Conservation (phyloP, 441 rosid species). For the Adansonia madagascariensis region DNA sequence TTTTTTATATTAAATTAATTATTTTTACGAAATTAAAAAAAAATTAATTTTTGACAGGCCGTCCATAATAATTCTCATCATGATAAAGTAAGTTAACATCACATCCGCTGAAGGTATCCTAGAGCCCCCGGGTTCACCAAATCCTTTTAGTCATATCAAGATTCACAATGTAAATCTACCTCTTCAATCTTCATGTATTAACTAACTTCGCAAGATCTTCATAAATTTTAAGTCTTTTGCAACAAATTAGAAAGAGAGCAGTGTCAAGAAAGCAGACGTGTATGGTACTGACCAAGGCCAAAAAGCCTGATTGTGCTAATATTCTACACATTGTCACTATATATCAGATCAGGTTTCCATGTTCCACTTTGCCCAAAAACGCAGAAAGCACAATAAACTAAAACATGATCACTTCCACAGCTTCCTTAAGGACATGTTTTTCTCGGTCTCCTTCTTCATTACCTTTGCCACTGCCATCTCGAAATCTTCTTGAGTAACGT, state of each 20-base stretch:
- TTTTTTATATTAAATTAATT: no score
- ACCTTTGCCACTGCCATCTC: slow-evolving; percentile 93
- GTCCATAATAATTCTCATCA: no score
- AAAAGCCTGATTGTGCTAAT: background rate
- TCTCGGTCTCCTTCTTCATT: slow-evolving; percentile 96
- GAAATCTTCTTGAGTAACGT: slow-evolving; percentile 83
- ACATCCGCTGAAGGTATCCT: no score
- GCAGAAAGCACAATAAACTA: no score
- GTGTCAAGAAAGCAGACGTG: background rate
- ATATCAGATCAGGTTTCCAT: background rate
- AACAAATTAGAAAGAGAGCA: background rate
- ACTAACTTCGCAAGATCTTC: background rate
- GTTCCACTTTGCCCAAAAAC: background rate
- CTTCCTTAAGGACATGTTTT: slow-evolving; percentile 90
- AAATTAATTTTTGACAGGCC: no score
- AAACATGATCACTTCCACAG: slow-evolving; percentile 61
- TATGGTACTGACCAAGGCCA: background rate
- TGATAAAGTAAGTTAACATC: no score
- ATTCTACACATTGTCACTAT: background rate
- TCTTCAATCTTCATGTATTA: no score
- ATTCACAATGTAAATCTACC: no score
- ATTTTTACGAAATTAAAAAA: no score
- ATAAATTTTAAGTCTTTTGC: background rate
- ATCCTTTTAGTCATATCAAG: no score
- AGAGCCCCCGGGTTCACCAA: no score